These are phyloP conservation scores for Dryas alaskensis DNA, from an alignment of 306 rosid species.

Conservation along the genomic window DNA sequence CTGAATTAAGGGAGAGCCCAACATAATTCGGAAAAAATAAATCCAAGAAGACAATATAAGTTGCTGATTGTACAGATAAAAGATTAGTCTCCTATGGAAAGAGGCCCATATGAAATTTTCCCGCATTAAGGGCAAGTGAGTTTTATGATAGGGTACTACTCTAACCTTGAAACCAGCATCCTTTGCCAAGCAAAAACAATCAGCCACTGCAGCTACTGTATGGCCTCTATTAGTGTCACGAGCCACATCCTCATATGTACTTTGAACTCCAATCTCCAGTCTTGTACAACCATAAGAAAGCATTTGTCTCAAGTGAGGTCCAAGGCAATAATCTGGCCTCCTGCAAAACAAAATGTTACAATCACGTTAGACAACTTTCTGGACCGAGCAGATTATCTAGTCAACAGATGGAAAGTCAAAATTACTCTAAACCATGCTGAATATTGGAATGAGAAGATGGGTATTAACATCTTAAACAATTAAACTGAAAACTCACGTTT, in stretches of 20 bases:
- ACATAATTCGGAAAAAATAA: background rate
- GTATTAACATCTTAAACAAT: background rate
- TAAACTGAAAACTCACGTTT: conserved; percentile 58
- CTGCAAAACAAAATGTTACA: conserved; percentile 37
- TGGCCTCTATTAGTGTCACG: conserved; percentile 97
- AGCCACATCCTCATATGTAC: conserved; percentile 98
- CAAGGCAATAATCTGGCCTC: conserved; percentile 99
- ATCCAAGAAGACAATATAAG: background rate
- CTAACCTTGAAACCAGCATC: conserved; percentile 99
- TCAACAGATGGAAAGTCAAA: background rate
- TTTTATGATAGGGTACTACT: background rate
- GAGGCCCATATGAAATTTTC: background rate
- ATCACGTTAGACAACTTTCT: background rate
- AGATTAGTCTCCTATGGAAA: background rate
- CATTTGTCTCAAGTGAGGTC: conserved; percentile 98
- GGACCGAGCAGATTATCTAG: background rate
- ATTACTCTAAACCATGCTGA: conserved; percentile 3
- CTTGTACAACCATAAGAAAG: conserved; percentile 93
- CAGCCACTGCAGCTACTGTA: conserved; percentile 95
- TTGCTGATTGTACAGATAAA: background rate
- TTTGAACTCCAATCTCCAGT: conserved; percentile 95
- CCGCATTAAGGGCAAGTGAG: background rate
- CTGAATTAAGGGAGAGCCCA: background rate
- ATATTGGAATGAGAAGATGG: background rate
- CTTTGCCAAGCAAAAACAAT: conserved; percentile 90